phyloP scores from a whole-genome alignment of 2,329 filamentous ascomycete genomes.

The Cladorrhinum sp. region DNA sequence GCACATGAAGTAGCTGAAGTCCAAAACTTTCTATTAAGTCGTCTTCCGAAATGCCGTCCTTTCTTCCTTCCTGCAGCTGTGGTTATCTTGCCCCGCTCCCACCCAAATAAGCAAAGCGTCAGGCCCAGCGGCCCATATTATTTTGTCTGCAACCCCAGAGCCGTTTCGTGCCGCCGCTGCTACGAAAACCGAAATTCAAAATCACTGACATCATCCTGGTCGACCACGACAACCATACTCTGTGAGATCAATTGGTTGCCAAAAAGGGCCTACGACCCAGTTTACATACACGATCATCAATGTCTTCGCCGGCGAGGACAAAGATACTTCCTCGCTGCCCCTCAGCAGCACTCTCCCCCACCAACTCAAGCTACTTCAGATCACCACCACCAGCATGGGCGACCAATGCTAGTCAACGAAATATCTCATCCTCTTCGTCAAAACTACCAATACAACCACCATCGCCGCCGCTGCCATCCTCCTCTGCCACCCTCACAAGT shows the following conservation, averaged over 20 bases:
- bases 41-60: no score
- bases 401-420: not conserved
- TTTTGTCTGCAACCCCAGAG: not conserved
- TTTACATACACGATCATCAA: constrained; percentile 6
- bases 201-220: constrained; percentile 23
- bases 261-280: not conserved
- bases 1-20: no score
- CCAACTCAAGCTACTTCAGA: not conserved
- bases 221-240: not conserved
- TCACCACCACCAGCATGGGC: constrained; percentile 6
- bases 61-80: not conserved
- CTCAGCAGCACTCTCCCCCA: not conserved
- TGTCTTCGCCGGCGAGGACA: constrained; percentile 21
- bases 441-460: not conserved
- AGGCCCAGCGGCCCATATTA: not conserved
- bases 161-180: not conserved
- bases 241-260: not conserved
- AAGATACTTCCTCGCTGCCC: constrained; percentile 10
- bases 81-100: not conserved
- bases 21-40: no score
- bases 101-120: not conserved
- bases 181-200: constrained; percentile 1
- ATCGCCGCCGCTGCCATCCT: constrained; percentile 1
- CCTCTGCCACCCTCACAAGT: not conserved
- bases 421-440: not conserved